Evolutionary conservation across 768 basidiomycete genomes (phyloP), one percentile per base, ranked within the genome.

Genomic region (Termitomyces bulborhizus): DNA sequence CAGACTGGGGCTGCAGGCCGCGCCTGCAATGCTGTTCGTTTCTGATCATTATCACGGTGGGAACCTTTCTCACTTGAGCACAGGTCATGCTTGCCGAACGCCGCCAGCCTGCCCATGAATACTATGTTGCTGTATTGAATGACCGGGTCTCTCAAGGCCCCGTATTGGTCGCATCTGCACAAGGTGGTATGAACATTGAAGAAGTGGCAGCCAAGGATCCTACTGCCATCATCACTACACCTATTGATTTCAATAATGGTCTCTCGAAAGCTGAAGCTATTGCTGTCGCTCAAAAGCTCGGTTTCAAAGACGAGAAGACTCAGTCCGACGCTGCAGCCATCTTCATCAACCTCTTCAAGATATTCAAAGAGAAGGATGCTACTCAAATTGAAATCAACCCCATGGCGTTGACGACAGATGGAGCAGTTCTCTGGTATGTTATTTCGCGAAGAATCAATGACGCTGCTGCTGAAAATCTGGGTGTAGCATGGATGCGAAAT

Each of bases 301-400:
- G 96, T 2, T 93, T 98, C 77, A 84, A 85, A 69, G 78, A 77
- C 57, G 80, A 83, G 27, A 68, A 73, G 27, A 80, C 89, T 3
- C 85, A 90, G 66, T 78, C 81, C 51, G 85, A 97, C 67, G 97
- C 97, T 11, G 96, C 95, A 0, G 84, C 91, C 61, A 91, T 92
- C 61, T 98, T 99, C 71, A 81, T 89, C 65, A 90, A 95, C 65
- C 81, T 99, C 54, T 98, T 97, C 78, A 88, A 82, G 66, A 88
- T 99, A 67, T 98, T 97, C 82, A 97, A 93, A 73, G 95, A 98
- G 56, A 98, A 95, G 77, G 97, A 99, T 68, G 94, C 97, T 1
- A 98, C 96, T 13, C 97, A 98, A 72, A 97, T 99, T 64, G 97
- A 99, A 75, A 99, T 99, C 70, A 99, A 99, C 75, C 97, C 97